A percentile compares a stretch with the other conserved stretches of the same genome.
phyloP scores from a whole-genome alignment of 345 rosid species.

The Passiflora organensis region DNA sequence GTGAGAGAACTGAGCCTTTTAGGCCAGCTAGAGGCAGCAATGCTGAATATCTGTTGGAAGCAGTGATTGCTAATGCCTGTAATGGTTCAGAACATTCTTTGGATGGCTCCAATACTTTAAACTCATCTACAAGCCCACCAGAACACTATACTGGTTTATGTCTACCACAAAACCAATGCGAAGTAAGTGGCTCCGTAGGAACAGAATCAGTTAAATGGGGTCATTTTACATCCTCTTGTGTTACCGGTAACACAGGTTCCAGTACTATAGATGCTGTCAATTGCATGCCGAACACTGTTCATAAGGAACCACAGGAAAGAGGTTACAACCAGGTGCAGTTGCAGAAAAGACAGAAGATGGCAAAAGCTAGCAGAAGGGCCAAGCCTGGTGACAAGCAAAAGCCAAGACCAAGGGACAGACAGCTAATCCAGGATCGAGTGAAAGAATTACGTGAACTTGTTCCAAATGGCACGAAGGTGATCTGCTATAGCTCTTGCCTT shows the following conservation, averaged over 20 bases:
- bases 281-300: conserved; percentile 22
- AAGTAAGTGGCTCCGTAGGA: conserved; percentile 4
- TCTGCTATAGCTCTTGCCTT: not conserved
- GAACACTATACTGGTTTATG: conserved; percentile 8
- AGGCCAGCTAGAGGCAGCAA: conserved; percentile 19
- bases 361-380: conserved; percentile 35
- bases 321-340: conserved; percentile 1
- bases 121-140: conserved; percentile 10
- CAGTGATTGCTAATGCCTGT: conserved; percentile 29
- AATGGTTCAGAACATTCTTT: conserved; percentile 12
- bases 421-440: conserved; percentile 62
- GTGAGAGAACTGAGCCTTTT: conserved; percentile 19
- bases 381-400: conserved; percentile 41
- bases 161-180: conserved; percentile 12
- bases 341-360: conserved; percentile 22
- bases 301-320: conserved; percentile 14
- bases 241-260: conserved; percentile 1
- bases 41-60: conserved; percentile 39
- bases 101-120: conserved; percentile 2
- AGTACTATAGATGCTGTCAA: conserved; percentile 17
- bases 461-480: conserved; percentile 53
- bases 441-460: conserved; percentile 64
- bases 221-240: conserved; percentile 15
- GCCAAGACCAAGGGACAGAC: conserved; percentile 68
- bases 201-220: conserved; percentile 13